A percentile compares a stretch with the other conserved stretches of the same genome.
Conservation (phyloP, 352 stramenopile genomes). For the Sclerospora graminicola region DNA sequence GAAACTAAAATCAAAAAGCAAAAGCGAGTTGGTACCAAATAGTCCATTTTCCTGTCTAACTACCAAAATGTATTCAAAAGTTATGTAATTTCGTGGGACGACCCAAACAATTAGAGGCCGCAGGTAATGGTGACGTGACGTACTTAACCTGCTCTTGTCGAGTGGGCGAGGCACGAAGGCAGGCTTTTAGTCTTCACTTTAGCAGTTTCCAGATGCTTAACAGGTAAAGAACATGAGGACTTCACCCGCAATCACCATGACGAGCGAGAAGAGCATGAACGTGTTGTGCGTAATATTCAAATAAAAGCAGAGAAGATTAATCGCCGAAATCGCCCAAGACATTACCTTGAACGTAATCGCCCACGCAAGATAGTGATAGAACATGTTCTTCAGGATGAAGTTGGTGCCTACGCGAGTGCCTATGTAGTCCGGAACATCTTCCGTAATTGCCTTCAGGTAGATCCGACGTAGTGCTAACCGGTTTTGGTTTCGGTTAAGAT, state of each 20-base stretch:
- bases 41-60: conserved; percentile 6
- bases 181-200: too few species aligned
- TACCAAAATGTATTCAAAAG: conserved; percentile 23
- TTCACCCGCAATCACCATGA: conserved; percentile 42
- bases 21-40: conserved; percentile 23
- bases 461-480: conserved; percentile 68
- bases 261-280: conserved; percentile 41
- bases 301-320: conserved; percentile 28
- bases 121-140: too few species aligned
- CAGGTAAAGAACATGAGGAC: conserved; percentile 75
- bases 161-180: conserved; percentile 15
- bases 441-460: conserved; percentile 59
- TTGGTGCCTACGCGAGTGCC: conserved; percentile 36
- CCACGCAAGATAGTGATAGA: conserved; percentile 61
- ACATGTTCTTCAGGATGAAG: conserved; percentile 54
- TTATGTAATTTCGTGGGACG: conserved; percentile 8
- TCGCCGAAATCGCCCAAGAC: conserved; percentile 28
- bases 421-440: conserved; percentile 62
- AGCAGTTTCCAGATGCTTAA: too few species aligned
- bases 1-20: conserved; percentile 16
- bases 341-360: conserved; percentile 54
- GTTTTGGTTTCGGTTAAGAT: conserved; percentile 73
- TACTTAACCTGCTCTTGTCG: conserved; percentile 5
- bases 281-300: conserved; percentile 57
- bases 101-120: too few species aligned